Base-by-base conservation (phyloP, 192 early-diverging fungal species). In the Haplosporangium gracile region DNA sequence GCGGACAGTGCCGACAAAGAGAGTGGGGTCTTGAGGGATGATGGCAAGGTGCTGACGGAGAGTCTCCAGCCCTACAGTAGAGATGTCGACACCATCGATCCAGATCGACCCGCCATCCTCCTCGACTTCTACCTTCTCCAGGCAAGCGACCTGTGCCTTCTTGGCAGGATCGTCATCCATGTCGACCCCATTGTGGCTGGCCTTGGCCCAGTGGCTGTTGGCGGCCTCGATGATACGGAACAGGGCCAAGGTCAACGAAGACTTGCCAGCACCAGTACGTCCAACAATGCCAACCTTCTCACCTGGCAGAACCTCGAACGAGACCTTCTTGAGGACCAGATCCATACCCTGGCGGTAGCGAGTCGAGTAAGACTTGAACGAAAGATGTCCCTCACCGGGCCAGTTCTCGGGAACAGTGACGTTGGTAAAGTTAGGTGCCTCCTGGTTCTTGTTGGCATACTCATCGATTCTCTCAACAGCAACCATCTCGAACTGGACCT, bases 381-480 rank as follows among this genome's bases (percentile, higher is more conserved):
- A 90, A 68, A 98, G 91, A 36, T 74, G 63, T 34, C 97, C 97
- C 9, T 91, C 75, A 40, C 89, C 81, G 9, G 97, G 97, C 97
- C 97, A 98, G 18, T 85, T 53, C 39, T 88, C 72, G 0, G 88
- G 69, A 0, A 93, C 92, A 18, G 84, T 76, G 9, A 87, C 82
- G 70, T 87, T 88, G 26, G 90, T 90, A 38, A 92, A 83, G 29
- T 94, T 76, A 18, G 88, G 88, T 1, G 88, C 82, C 43, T 88
- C 88, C 68, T 79, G 75, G 43, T 79, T 79, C 70, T 84, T 77
- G 9, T 84, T 75, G 16, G 75, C 74, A 70, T 88, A 88, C 82
- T 98, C 96, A 40, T 94, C 92, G 68, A 95, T 91, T 39, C 96
- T 93, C 85, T 97, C 96, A 15, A 96, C 93, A 26, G 94, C 92